Percentiles rank a stretch among this genome's conserved stretches.
Evolutionary conservation across 495 filamentous ascomycete genomes (phyloP).

Genomic region (Aspergillus conjunctus): DNA sequence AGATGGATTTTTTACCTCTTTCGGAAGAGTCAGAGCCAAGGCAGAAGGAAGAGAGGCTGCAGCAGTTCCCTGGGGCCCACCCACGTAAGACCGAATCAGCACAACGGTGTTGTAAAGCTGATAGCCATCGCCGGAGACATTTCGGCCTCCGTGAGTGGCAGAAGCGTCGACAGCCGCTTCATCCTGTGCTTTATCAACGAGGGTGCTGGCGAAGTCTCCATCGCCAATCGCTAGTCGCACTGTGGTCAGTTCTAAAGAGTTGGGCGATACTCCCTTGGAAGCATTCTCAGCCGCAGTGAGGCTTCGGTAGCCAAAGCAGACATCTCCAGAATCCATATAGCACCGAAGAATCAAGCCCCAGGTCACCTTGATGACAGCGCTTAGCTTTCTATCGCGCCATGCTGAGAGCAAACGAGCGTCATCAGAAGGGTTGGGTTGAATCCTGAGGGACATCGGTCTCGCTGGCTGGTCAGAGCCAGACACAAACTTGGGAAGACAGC

Average conservation of each 20-base stretch:
- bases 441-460: slow-evolving; percentile 1
- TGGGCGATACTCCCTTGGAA: background rate
- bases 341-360: slow-evolving; percentile 10
- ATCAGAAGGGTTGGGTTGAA: slow-evolving; percentile 1
- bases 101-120: slow-evolving; percentile 6
- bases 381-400: background rate
- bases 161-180: background rate
- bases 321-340: background rate
- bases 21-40: background rate
- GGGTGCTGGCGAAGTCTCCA: slow-evolving; percentile 6
- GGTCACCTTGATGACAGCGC: slow-evolving; percentile 2
- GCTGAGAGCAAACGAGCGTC: slow-evolving; percentile 7
- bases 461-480: background rate
- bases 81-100: slow-evolving; percentile 6
- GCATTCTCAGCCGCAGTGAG: background rate
- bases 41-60: slow-evolving; percentile 2
- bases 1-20: background rate
- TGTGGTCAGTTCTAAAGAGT: background rate
- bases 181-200: slow-evolving; percentile 8
- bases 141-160: slow-evolving; percentile 7
- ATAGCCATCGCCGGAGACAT: slow-evolving; percentile 5
- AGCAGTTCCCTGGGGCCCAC: background rate
- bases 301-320: slow-evolving; percentile 10
- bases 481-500: slow-evolving; percentile 4
- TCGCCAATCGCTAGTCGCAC: slow-evolving; percentile 3